phyloP scores from a whole-genome alignment of 148 eudicot genomes.

The Rhododendron simsii region DNA sequence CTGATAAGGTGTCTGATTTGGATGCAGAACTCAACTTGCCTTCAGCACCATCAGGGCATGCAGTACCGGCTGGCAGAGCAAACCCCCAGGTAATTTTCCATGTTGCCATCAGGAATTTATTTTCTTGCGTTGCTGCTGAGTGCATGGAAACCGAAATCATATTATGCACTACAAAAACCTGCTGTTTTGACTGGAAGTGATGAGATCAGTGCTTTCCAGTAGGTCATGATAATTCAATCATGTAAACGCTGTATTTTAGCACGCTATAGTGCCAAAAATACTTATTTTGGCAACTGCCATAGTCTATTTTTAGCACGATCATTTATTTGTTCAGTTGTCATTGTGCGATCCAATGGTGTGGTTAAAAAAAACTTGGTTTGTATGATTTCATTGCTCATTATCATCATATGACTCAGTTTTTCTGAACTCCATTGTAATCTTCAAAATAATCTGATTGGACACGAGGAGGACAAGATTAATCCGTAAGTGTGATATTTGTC shows the following conservation, averaged over 20 bases:
- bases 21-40: conserved; percentile 82
- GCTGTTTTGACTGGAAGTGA: background rate
- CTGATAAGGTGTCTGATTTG: conserved; percentile 67
- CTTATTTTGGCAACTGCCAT: background rate
- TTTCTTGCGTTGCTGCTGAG: background rate
- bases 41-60: conserved; percentile 67
- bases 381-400: background rate
- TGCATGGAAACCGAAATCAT: background rate
- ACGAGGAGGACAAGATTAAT: background rate
- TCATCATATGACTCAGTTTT: background rate
- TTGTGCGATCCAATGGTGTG: background rate
- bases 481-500: background rate
- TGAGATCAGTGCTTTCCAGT: background rate
- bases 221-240: background rate
- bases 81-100: conserved; percentile 50
- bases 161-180: background rate
- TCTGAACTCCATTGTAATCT: background rate
- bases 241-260: background rate
- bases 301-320: background rate
- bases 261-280: background rate
- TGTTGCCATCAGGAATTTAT: background rate
- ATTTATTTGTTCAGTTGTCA: background rate
- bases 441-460: background rate
- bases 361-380: background rate
- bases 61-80: conserved; percentile 59